These are phyloP conservation scores for Amylocarpus encephaloides DNA, from an alignment of 2,329 filamentous ascomycete genomes.

Conservation along the genomic window DNA sequence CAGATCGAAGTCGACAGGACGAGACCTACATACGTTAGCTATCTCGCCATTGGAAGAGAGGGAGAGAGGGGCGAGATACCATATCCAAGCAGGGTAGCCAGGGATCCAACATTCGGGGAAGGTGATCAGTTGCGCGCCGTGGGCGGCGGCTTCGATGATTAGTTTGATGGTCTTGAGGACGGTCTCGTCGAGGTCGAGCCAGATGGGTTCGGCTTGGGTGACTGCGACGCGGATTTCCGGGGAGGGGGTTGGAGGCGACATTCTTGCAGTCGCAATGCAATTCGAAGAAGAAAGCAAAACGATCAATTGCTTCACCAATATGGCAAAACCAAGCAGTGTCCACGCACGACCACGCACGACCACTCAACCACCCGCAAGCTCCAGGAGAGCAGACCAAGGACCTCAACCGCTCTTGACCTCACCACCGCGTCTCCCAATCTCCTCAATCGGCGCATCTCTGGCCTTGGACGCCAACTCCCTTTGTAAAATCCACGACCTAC, in stretches of 20 bases:
- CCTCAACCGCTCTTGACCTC: too few species aligned
- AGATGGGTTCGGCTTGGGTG: conserved; percentile 43
- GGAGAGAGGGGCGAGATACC: neutral
- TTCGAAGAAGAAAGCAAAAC: neutral
- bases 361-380: too few species aligned
- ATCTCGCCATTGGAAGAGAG: neutral
- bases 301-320: neutral
- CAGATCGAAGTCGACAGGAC: conserved; percentile 17
- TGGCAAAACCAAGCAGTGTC: too few species aligned
- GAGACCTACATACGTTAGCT: conserved; percentile 11
- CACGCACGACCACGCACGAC: too few species aligned
- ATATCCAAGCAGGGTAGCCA: conserved; percentile 38
- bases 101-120: conserved; percentile 51
- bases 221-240: neutral
- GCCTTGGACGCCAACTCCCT: too few species aligned
- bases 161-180: conserved; percentile 51
- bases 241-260: neutral
- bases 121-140: conserved; percentile 47
- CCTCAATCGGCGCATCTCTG: too few species aligned
- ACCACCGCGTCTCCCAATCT: too few species aligned
- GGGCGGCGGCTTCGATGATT: conserved; percentile 47
- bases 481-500: too few species aligned
- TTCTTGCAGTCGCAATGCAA: neutral
- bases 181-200: conserved; percentile 49
- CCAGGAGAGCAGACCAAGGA: too few species aligned